phyloP scores from a whole-genome alignment of 176 grass and related monocot species.

The Canna indica region DNA sequence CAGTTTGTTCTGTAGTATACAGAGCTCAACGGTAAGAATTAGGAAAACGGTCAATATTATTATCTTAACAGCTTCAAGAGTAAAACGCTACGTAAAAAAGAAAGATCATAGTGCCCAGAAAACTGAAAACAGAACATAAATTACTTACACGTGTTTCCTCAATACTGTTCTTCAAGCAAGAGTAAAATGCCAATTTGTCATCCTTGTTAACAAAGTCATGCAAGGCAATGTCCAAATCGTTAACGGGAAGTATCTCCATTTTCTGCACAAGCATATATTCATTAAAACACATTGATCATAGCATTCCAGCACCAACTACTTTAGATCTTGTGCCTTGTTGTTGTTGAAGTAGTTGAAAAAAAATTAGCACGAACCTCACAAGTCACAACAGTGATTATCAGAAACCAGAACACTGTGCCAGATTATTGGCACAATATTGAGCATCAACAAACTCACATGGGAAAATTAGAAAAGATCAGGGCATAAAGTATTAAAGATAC shows the following conservation, averaged over 20 bases:
- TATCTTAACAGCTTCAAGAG: not conserved
- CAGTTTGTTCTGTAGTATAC: conserved; percentile 43
- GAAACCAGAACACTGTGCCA: no score
- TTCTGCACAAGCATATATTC: conserved; percentile 33
- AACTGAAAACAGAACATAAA: not conserved
- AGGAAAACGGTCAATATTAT: not conserved
- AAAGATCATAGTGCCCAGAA: conserved; percentile 7
- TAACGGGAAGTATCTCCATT: conserved; percentile 44
- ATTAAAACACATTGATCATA: not conserved
- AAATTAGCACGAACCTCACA: not conserved
- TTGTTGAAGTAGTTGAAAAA: not conserved
- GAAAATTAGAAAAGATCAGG: no score
- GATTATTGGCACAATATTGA: no score
- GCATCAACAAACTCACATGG: no score
- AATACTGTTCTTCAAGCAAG: conserved; percentile 38
- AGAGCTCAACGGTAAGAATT: conserved; percentile 13
- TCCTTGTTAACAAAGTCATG: conserved; percentile 66
- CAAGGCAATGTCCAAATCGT: conserved; percentile 60
- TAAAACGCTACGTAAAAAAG: not conserved
- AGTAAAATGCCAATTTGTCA: conserved; percentile 54
- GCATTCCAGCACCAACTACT: not conserved
- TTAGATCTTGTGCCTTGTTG: not conserved
- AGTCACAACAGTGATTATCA: no score
- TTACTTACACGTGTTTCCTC: conserved; percentile 48
- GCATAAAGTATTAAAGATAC: no score